Percentiles rank a stretch among this genome's conserved stretches.
Evolutionary conservation across 2,329 filamentous ascomycete genomes (phyloP).

Genomic region (Paecilomyces sp.): DNA sequence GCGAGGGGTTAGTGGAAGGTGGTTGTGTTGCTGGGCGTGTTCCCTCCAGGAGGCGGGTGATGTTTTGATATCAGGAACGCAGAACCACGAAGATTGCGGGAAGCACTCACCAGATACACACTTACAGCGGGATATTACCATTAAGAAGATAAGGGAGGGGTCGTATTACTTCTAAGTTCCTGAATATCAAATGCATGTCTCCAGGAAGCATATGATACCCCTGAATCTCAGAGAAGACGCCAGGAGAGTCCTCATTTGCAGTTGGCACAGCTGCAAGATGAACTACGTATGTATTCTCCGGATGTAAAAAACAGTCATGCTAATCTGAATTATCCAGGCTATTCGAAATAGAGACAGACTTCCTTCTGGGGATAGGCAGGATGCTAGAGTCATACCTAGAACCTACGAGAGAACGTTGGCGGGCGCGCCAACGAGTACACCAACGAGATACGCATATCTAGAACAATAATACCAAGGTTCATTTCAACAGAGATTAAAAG

Average conservation of each 20-base stretch:
- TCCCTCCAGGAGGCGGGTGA: not conserved
- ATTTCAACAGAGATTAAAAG: not conserved
- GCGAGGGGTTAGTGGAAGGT: not conserved
- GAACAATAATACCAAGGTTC: not conserved
- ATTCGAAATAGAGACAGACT: too few species aligned
- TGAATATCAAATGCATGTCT: not conserved
- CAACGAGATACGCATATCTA: not conserved
- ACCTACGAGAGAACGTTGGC: not conserved
- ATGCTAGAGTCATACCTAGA: not conserved
- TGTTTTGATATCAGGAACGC: not conserved
- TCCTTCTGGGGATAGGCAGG: too few species aligned
- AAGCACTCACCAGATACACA: not conserved
- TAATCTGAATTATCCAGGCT: not conserved
- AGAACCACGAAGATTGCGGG: conserved; percentile 3
- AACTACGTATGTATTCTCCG: not conserved
- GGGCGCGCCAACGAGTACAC: not conserved
- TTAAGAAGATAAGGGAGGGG: not conserved
- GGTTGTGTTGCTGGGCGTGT: not conserved
- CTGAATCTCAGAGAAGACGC: not conserved
- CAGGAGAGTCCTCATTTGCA: not conserved
- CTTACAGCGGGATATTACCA: not conserved
- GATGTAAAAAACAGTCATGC: not conserved
- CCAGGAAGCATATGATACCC: not conserved
- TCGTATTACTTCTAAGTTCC: not conserved
- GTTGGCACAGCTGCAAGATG: not conserved